A percentile compares a stretch with the other conserved stretches of the same genome.
These are phyloP conservation scores for Hygrocybe coccinea DNA, from an alignment of 768 basidiomycete species.

Conservation along the genomic window DNA sequence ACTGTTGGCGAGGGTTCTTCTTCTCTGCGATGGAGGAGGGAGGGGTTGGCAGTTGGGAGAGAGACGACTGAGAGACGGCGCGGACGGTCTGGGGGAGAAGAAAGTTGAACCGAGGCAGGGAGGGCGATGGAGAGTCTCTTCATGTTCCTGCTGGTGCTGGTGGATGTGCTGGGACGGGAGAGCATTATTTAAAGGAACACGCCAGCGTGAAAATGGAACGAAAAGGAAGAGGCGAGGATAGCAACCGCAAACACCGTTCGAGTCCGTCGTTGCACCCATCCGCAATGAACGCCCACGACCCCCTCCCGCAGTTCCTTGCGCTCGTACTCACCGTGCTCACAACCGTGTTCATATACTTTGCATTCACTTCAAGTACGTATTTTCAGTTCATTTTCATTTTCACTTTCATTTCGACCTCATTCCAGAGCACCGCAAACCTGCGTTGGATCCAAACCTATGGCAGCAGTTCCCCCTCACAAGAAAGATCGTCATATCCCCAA, in stretches of 20 bases:
- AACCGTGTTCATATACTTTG: neutral
- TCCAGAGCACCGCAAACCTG: constrained; percentile 56
- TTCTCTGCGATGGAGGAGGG: constrained; percentile 58
- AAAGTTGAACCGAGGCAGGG: constrained; percentile 20
- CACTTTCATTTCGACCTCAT: neutral
- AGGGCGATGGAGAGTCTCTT: constrained; percentile 72
- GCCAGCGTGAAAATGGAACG: constrained; percentile 19
- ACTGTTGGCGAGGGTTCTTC: constrained; percentile 57
- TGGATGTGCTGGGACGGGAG: constrained; percentile 25
- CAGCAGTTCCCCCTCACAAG: constrained; percentile 74
- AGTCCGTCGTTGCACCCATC: too few species aligned
- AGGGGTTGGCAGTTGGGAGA: constrained; percentile 50
- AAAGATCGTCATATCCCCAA: constrained; percentile 84
- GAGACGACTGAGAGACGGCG: constrained; percentile 72
- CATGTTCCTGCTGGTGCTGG: constrained; percentile 55
- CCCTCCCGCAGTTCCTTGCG: constrained; percentile 19
- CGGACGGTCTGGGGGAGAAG: constrained; percentile 34
- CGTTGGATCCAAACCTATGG: constrained; percentile 73
- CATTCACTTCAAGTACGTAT: neutral
- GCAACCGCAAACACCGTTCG: neutral
- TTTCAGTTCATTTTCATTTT: constrained; percentile 26
- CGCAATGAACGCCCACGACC: too few species aligned
- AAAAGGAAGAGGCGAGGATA: constrained; percentile 16
- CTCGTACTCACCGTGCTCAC: constrained; percentile 1
- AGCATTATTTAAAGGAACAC: constrained; percentile 23